Base-by-base conservation (phyloP, 2,329 filamentous ascomycete genomes). In the Aureobasidium namibiae region DNA sequence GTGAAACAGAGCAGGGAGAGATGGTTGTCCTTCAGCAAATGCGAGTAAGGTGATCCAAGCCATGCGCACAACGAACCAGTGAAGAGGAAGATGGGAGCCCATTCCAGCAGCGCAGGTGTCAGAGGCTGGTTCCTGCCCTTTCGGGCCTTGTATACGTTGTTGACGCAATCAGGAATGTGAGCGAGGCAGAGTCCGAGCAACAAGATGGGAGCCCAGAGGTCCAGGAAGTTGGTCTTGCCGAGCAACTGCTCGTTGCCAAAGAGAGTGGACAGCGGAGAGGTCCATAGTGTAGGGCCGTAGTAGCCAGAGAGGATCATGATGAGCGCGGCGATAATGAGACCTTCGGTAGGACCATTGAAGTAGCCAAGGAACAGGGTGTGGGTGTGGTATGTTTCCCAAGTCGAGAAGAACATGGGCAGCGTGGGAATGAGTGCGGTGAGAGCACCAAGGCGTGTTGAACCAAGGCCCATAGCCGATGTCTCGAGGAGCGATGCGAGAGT, bases 321-420 rank as follows among this genome's bases (percentile, higher is more conserved):
- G 54, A 78, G 74, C 69, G 90, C 92, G 26, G 92, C 94, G 63
- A 99, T 86, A 56, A 97, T 85, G 34, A 99, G 79, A 21, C 94
- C 94, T 77, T 99, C 94, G 34, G 94, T 99, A 1, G 94, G 94
- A 0, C 94, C 94, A 72, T 99, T 99, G 82, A 99, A 88, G 72
- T 92, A 90, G 59, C 94, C 94, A 13, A 99, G 84, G 73, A 96
- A 99, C 6, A 99, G 79, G 0, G 94, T 97, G 73, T 99, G 94
- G 5, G 94, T 96, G 75, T 99, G 94, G 73, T 96, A 99, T 1
- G 94, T 99, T 76, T 99, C 94, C 94, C 94, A 99, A 1, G 94
- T 99, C 3, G 92, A 96, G 76, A 99, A 96, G 80, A 96, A 99
- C 94, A 99, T 99, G 61, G 94, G 90, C 45, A 99, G 78, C 67